Base-by-base conservation (phyloP, 169 alveolate genomes). In the Plasmodium gonderi region DNA sequence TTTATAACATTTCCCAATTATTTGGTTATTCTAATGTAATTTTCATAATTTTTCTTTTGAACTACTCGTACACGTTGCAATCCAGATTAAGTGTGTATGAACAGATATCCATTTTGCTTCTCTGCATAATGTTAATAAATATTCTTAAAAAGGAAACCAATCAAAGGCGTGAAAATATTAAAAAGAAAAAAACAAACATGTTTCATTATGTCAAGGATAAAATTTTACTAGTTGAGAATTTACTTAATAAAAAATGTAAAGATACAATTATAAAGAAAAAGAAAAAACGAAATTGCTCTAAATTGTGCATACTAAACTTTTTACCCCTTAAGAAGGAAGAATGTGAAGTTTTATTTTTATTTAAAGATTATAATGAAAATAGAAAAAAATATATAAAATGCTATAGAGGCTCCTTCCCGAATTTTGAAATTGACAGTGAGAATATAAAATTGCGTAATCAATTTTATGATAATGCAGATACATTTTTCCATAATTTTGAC, bases 281-380 rank as follows among this genome's bases (percentile, higher is more conserved):
- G 40, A 20, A 65, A 68, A 17, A 65, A 23, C 31, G 49, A 29
- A 77, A 51, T n/a, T n/a, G 40, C 45, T 68, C 90, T 54, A 20
- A 23, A 12, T 33, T 81, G 65, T 81, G 82, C 74, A 81, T 81
- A 44, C 60, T 81, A 40, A 44, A 17, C 69, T 81, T 81, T 44
- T 54, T 81, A 20, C 91, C 91, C 9, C 76, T 81, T 8, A 68
- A 12, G 14, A 69, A 81, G 6, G 81, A 67, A 81, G 91, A 81
- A 38, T n/a, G 80, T 54, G 75, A 81, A 81, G 33, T 36, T 11
- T 44, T 81, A 49, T 81, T 81, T 81, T 45, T 81, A 33, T 81
- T 81, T 68, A 81, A 81, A 31, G 91, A 68, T n/a, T 81, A 81
- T 60, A 67, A 69, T 40, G 91, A 81, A 74, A 81, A 81, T 81